Evolutionary conservation across 768 basidiomycete species (phyloP), one percentile per base, ranked within the genome.

Genomic region (Auricularia auricula-judae): DNA sequence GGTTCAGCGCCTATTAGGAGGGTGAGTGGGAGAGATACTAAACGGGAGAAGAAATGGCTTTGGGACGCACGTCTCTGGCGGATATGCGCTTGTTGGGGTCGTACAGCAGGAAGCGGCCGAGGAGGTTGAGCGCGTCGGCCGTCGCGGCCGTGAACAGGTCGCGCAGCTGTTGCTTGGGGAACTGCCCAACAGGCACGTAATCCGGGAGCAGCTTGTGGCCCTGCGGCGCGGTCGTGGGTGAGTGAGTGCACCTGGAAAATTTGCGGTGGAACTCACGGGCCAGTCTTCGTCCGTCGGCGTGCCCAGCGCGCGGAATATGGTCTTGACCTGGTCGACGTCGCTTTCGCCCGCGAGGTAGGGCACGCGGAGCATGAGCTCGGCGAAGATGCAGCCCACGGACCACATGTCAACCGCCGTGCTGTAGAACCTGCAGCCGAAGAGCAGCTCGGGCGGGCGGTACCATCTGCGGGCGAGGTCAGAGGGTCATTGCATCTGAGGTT

Each of bases 311-410:
- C 89, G 86, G 73, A 97, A 98, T 62, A 86, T 95, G 42, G 89
- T 92, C 73, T 94, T 95, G 36, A 99, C 76, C 72, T 99, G 97
- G 74, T 97, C 96, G 84, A 99, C 89, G 74, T 98, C 97, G 62
- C 86, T 89, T 68, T 97, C 95, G 18, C 95, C 97, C 1, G 97
- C 88, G 34, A 98, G 82, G 71, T 97, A 99, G 1, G 97, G 97
- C 33, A 90, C 93, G 16, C 97, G 86, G 39, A 98, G 79, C 89
- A 98, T 96, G 62, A 98, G 83, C 73, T 99, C 97, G 3, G 96
- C 93, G 71, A 98, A 96, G 68, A 99, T 99, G 68, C 94, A 97
- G 0, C 96, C 96, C 3, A 97, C 89, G 10, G 95, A 97, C 96
- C 96, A 99, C 36, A 93, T 85, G 74, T 99, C 96, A 65, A 97